Evolutionary conservation across 495 filamentous ascomycete species (phyloP), one percentile per base, ranked within the genome.

Genomic region (Podospora pseudocomata): DNA sequence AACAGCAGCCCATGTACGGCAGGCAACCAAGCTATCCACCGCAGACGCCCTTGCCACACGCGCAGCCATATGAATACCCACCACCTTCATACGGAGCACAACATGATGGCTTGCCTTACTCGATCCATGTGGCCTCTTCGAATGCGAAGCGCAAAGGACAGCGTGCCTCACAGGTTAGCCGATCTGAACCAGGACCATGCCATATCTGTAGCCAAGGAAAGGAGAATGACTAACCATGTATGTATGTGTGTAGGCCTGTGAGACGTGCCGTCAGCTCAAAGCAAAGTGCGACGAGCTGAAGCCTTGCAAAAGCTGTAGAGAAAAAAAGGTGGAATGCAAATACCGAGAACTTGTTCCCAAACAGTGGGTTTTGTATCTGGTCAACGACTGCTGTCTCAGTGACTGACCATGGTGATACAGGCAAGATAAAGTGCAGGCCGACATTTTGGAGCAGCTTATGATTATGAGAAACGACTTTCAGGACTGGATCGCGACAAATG

Each of bases 241-340:
- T 67, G 9, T 53, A 16, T n/a, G 56, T 27, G 56, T 61, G n/a
- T 75, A 90, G 84, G 89, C 89, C 34, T 91, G 89, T 76, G 88
- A 91, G 69, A 84, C 83, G 72, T 91, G 89, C 78, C 83, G 89
- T 61, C 79, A 83, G 64, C 81, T 89, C n/a, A 91, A 91, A 74
- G 88, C 88, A 30, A 90, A 90, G 77, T 91, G 89, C 74, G 87
- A 90, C 67, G 89, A 91, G 79, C 80, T 81, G 64, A 88, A 84
- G 75, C 88, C 85, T 2, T 87, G 85, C 71, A 83, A 81, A 55
- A 85, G 81, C 56, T 87, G 85, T 68, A 80, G 80, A 62, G 85
- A 87, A 67, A 87, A 87, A 69, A 81, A 80, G 57, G 76, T 86
- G 7, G 80, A 85, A 23, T 91, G 89, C 78, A 82, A 84, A 72